A percentile compares a stretch with the other conserved stretches of the same genome.
Evolutionary conservation across 306 rosid genomes (phyloP).

Genomic region (Trifolium subterraneum): DNA sequence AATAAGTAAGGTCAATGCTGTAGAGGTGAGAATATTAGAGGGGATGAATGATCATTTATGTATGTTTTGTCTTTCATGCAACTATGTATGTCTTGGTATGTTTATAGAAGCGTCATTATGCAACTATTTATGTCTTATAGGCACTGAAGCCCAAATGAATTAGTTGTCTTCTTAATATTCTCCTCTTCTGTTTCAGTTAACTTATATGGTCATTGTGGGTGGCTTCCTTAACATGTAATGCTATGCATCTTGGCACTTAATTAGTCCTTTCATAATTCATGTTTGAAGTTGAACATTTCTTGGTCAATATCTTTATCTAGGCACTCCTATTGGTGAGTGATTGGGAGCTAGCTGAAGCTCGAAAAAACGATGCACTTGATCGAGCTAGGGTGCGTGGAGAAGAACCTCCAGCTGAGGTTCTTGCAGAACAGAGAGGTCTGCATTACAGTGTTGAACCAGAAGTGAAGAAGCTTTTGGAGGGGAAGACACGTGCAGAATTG

Average conservation of each 20-base stretch:
- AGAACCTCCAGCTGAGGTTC: conserved; percentile 91
- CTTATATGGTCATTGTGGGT: not conserved
- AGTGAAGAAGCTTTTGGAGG: conserved; percentile 72
- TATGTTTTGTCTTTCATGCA: not conserved
- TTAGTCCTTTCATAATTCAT: conserved; percentile 4
- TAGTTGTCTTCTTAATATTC: conserved; percentile 1
- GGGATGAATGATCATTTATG: not conserved
- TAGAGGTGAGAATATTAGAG: not conserved
- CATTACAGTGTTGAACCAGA: conserved; percentile 87
- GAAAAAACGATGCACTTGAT: conserved; percentile 84
- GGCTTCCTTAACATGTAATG: not conserved
- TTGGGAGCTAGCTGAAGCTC: conserved; percentile 96
- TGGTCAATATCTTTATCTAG: conserved; percentile 51
- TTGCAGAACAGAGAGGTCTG: conserved; percentile 95
- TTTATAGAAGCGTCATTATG: not conserved
- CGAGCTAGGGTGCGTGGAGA: conserved; percentile 98
- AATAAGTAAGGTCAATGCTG: not conserved
- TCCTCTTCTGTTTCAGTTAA: not conserved
- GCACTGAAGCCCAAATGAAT: not conserved
- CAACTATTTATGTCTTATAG: not conserved
- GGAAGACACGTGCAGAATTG: conserved; percentile 73
- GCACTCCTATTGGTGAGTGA: conserved; percentile 91
- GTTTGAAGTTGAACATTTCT: conserved; percentile 29
- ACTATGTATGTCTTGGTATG: not conserved
- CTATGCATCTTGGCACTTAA: conserved; percentile 16